Base-by-base conservation (phyloP, 352 stramenopile species). In the Phytophthora syringae region DNA sequence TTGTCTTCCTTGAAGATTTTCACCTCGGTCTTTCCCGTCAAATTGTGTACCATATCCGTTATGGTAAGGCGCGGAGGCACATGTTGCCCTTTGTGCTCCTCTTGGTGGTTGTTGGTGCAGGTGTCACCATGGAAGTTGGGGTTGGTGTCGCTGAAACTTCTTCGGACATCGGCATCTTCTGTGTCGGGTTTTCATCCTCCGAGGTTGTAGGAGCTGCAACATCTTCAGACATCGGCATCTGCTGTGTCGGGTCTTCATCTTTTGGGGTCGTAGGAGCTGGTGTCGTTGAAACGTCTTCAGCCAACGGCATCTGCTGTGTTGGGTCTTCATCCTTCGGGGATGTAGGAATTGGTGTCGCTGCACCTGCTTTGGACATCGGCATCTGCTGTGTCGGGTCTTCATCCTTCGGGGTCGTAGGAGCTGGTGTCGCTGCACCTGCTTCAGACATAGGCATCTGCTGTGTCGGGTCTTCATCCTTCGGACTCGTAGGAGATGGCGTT, bases 311-410 rank as follows among this genome's bases (percentile, higher is more conserved):
- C n/a, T n/a, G n/a, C n/a, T n/a, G n/a, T n/a, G n/a, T n/a, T n/a
- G n/a, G n/a, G n/a, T 18, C 28, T 22, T 42, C 62, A n/a, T 44
- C 7, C 9, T 22, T 15, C n/a, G 15, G 32, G 5, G 28, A 44
- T 5, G 61, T 70, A 15, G 60, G 60, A 11, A 53, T 53, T 20
- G 52, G 60, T n/a, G 60, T 64, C 21, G 45, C 36, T 43, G 36
- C 45, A 7, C 6, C 27, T n/a, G 37, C 13, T 18, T 36, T 5
- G 21, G 39, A 20, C 15, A 27, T 10, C 24, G 24, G 5, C 28
- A 15, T n/a, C n/a, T 56, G 50, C 27, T 44, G 20, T 4, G 27
- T 54, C 25, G 55, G 40, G 20, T 34, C 24, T 44, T 47, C 56
- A 3, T 43, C 22, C 4, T 49, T 18, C 4, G 20, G 36, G 7